Conservation (phyloP, 129 eudicot species). For the Pittosporum tobira region DNA sequence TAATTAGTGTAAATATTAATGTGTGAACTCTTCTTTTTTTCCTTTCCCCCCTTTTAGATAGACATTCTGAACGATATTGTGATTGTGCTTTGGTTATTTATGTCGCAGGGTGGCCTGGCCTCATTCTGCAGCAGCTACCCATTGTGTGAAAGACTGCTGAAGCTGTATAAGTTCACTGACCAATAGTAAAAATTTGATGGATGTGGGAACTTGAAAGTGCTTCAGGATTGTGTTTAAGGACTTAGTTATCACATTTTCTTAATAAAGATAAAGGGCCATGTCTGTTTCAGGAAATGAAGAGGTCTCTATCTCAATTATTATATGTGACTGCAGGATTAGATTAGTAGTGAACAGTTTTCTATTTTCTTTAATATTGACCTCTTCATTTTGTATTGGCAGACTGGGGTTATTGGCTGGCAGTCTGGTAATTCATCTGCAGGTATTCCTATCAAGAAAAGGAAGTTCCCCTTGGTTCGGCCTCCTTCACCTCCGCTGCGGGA, state of each 20-base stretch:
- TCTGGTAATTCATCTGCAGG: conserved; percentile 19
- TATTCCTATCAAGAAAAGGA: conserved; percentile 48
- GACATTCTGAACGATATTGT: no score
- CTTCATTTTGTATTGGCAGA: conserved; percentile 17
- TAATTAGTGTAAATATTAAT: no score
- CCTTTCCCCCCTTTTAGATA: no score
- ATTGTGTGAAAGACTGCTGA: not conserved
- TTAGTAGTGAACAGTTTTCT: not conserved
- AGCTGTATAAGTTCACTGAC: not conserved
- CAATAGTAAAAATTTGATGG: not conserved
- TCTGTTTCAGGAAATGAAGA: conserved; percentile 26
- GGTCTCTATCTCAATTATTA: conserved; percentile 18
- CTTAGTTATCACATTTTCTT: not conserved
- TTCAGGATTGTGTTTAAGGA: not conserved
- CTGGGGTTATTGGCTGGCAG: conserved; percentile 21
- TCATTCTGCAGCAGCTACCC: not conserved
- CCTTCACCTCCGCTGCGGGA: conserved; percentile 28
- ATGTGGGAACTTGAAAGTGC: not conserved
- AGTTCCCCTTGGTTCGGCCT: conserved; percentile 19
- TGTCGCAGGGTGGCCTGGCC: not conserved
- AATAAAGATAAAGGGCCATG: conserved; percentile 18
- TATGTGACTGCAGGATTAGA: not conserved
- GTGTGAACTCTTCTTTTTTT: no score
- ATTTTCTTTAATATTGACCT: conserved; percentile 10
- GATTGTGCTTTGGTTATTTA: not conserved